These are phyloP conservation scores for Tulasnella sp. DNA, from an alignment of 768 basidiomycete genomes.

Conservation along the genomic window DNA sequence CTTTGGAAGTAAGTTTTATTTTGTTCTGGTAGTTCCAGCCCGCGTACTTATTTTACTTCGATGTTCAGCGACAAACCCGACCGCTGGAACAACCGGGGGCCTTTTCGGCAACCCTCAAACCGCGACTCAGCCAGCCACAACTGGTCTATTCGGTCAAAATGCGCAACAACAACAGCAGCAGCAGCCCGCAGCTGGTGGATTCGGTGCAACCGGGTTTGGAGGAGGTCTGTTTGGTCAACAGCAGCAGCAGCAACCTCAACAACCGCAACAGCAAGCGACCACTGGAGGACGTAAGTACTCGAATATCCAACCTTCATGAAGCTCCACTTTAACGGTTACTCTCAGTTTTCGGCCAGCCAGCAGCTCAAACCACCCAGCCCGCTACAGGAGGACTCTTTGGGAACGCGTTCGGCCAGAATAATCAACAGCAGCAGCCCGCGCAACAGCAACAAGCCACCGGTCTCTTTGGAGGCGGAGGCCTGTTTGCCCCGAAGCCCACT, in stretches of 20 bases:
- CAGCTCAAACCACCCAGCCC: constrained; percentile 1
- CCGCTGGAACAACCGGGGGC: not conserved
- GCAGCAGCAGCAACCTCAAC: constrained; percentile 3
- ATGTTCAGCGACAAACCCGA: not conserved
- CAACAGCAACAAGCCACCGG: constrained; percentile 2
- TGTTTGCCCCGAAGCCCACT: constrained; percentile 9
- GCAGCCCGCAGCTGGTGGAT: constrained; percentile 20
- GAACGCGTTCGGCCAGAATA: not conserved
- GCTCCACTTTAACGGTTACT: not conserved
- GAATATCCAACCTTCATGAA: not conserved
- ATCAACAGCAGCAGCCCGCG: constrained; percentile 1
- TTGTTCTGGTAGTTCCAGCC: not conserved
- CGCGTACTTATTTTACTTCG: not conserved
- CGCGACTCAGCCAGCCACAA: not conserved
- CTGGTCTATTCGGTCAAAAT: constrained; percentile 27
- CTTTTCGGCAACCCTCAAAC: not conserved
- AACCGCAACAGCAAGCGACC: not conserved
- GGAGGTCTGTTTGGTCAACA: constrained; percentile 7
- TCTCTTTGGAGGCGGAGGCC: not conserved
- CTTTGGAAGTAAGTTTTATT: not conserved
- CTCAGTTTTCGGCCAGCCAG: constrained; percentile 9
- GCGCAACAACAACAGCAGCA: constrained; percentile 23
- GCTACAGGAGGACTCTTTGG: not conserved
- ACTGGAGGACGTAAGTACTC: constrained; percentile 4
- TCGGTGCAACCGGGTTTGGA: not conserved